A percentile compares a stretch with the other conserved stretches of the same genome.
These are phyloP conservation scores for Limonomyces culmigenus DNA, from an alignment of 1,284 basidiomycete genomes.

Conservation along the genomic window DNA sequence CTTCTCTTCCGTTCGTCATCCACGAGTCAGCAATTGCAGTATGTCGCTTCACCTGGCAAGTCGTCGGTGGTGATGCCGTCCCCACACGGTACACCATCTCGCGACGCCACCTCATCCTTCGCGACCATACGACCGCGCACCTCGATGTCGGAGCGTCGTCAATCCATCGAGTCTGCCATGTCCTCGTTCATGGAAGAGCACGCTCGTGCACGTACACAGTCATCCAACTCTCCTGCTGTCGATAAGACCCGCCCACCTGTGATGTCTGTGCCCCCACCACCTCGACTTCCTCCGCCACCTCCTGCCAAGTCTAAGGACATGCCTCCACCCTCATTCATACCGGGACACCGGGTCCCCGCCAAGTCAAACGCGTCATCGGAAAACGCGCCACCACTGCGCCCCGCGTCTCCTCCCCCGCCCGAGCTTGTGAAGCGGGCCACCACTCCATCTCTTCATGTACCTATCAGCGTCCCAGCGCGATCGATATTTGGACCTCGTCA, in stretches of 20 bases:
- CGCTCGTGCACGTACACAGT: slow-evolving; percentile 43
- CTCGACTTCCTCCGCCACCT: slow-evolving; percentile 66
- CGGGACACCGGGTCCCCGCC: slow-evolving; percentile 43
- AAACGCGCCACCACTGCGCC: slow-evolving; percentile 58
- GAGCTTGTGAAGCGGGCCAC: slow-evolving; percentile 79
- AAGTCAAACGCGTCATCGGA: slow-evolving; percentile 26
- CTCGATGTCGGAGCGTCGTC: slow-evolving; percentile 21
- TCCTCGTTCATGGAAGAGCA: slow-evolving; percentile 20
- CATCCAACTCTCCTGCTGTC: slow-evolving; percentile 26
- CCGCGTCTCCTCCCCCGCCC: slow-evolving; percentile 76
- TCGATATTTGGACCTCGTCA: slow-evolving; percentile 18
- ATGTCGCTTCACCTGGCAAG: slow-evolving; percentile 30
- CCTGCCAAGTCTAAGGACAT: slow-evolving; percentile 33
- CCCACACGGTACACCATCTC: slow-evolving; percentile 11
- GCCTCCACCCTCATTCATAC: slow-evolving; percentile 61
- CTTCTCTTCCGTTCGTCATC: slow-evolving; percentile 32
- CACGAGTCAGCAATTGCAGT: slow-evolving; percentile 56
- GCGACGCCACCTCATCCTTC: slow-evolving; percentile 9
- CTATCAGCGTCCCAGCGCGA: slow-evolving; percentile 24
- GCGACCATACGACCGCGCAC: slow-evolving; percentile 25
- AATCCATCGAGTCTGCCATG: slow-evolving; percentile 47
- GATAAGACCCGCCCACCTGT: slow-evolving; percentile 73
- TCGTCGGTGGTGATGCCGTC: slow-evolving; percentile 18
- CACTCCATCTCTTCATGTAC: slow-evolving; percentile 56
- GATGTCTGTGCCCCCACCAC: slow-evolving; percentile 76